Conservation (phyloP, 2,329 filamentous ascomycete genomes). For the Zymoseptoria ardabiliae region DNA sequence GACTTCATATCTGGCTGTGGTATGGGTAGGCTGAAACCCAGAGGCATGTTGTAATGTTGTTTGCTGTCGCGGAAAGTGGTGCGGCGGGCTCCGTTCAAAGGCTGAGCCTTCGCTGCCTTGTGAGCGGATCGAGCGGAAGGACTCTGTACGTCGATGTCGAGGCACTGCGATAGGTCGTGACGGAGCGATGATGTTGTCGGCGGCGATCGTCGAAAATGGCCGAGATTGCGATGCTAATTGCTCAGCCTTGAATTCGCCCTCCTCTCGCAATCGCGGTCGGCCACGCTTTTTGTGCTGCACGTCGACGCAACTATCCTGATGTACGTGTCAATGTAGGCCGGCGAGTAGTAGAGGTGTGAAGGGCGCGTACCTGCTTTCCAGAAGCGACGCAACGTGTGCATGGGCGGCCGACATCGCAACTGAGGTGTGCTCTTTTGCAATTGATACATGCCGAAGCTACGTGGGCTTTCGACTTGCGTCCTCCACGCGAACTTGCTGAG, state of each 20-base stretch:
- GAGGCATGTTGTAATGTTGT: conserved; percentile 13
- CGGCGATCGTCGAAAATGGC: conserved; percentile 8
- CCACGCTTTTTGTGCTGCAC: conserved; percentile 83
- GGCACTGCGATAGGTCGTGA: conserved; percentile 20
- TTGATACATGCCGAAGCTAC: conserved; percentile 80
- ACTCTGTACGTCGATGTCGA: conserved; percentile 26
- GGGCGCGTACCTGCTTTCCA: conserved; percentile 54
- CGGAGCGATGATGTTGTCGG: not conserved
- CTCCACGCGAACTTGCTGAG: conserved; percentile 16
- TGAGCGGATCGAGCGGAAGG: conserved; percentile 27
- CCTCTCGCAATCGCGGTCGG: conserved; percentile 68
- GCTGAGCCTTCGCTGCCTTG: conserved; percentile 25
- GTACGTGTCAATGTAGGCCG: conserved; percentile 5
- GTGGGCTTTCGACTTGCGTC: conserved; percentile 49
- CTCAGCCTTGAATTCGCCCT: conserved; percentile 32
- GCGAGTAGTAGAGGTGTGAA: not conserved
- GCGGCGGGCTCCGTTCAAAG: conserved; percentile 9
- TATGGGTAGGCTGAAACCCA: conserved; percentile 6
- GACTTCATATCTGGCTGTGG: conserved; percentile 15
- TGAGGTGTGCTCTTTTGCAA: conserved; percentile 75
- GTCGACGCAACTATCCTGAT: conserved; percentile 70
- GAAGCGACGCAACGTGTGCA: conserved; percentile 71
- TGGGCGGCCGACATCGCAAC: conserved; percentile 60
- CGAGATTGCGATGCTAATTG: conserved; percentile 11
- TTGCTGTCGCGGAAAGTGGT: conserved; percentile 13